Evolutionary conservation across 2,329 filamentous ascomycete genomes (phyloP).

Genomic region (Neophaeococcomyces mojaviensis): DNA sequence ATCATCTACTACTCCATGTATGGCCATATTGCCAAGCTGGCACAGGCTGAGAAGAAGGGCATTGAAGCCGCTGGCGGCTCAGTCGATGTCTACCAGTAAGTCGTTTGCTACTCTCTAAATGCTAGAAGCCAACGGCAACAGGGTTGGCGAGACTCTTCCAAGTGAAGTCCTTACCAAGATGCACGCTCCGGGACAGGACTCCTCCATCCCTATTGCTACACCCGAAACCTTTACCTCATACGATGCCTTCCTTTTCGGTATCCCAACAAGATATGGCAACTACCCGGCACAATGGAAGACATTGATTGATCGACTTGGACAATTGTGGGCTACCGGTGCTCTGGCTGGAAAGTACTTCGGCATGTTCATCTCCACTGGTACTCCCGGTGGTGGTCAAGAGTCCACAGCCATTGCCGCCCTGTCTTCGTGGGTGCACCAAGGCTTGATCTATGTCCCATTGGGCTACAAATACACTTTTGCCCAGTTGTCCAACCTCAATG

Average conservation of each 20-base stretch:
- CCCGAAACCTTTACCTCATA: constrained; percentile 61
- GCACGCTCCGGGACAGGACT: constrained; percentile 69
- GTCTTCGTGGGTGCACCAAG: constrained; percentile 85
- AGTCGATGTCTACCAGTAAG: constrained; percentile 74
- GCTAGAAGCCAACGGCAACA: constrained; percentile 59
- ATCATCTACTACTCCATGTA: constrained; percentile 94
- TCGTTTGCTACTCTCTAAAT: constrained; percentile 43
- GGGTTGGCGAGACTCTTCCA: constrained; percentile 76
- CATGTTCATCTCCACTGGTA: constrained; percentile 81
- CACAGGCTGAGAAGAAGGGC: constrained; percentile 83
- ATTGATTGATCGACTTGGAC: constrained; percentile 78
- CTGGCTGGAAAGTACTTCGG: constrained; percentile 86
- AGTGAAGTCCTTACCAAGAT: constrained; percentile 81
- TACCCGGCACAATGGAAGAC: constrained; percentile 92
- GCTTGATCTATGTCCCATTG: constrained; percentile 91
- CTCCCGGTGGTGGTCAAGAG: constrained; percentile 85
- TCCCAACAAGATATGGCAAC: constrained; percentile 94
- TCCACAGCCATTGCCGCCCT: constrained; percentile 71
- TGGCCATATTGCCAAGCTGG: constrained; percentile 77
- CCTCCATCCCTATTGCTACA: constrained; percentile 57
- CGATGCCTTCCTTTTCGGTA: constrained; percentile 86
- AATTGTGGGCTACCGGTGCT: constrained; percentile 70
- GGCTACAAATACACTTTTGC: constrained; percentile 78
- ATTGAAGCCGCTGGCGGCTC: constrained; percentile 79
- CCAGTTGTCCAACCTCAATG: constrained; percentile 60